These are phyloP conservation scores for Pseudogymnoascus sp. DNA, from an alignment of 2,329 filamentous ascomycete genomes.

Conservation along the genomic window DNA sequence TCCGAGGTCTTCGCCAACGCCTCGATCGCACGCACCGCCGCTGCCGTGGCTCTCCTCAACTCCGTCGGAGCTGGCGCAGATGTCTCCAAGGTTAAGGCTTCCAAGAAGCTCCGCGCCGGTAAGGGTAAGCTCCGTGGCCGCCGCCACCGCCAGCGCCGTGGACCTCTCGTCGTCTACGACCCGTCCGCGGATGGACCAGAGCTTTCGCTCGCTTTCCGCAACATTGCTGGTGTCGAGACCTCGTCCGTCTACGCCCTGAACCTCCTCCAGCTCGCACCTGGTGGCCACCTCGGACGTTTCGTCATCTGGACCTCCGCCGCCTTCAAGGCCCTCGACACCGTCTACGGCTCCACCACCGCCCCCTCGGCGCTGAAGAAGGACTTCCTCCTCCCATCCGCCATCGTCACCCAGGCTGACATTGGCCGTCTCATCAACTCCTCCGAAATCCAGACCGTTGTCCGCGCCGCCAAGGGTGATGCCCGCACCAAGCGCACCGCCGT, in stretches of 20 bases:
- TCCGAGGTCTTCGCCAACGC: slow-evolving; percentile 77
- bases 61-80: slow-evolving; percentile 84
- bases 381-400: slow-evolving; percentile 89
- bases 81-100: slow-evolving; percentile 90
- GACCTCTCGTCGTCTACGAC: slow-evolving; percentile 96
- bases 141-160: slow-evolving; percentile 94
- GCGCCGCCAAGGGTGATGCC: slow-evolving; percentile 81
- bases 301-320: slow-evolving; percentile 97
- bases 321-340: slow-evolving; percentile 90
- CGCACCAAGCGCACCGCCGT: slow-evolving; percentile 82
- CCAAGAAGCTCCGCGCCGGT: slow-evolving; percentile 93
- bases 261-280: slow-evolving; percentile 97
- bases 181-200: slow-evolving; percentile 91
- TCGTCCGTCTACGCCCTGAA: slow-evolving; percentile 89
- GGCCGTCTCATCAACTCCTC: slow-evolving; percentile 98
- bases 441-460: slow-evolving; percentile 94
- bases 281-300: slow-evolving; percentile 98
- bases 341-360: slow-evolving; percentile 90
- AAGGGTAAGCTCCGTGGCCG: slow-evolving; percentile 98
- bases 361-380: slow-evolving; percentile 95
- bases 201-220: slow-evolving; percentile 91
- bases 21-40: slow-evolving; percentile 79
- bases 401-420: slow-evolving; percentile 91
- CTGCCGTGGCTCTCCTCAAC: slow-evolving; percentile 79
- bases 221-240: slow-evolving; percentile 97